Evolutionary conservation across 768 basidiomycete species (phyloP).

Genomic region (Rhizopogon sp.): DNA sequence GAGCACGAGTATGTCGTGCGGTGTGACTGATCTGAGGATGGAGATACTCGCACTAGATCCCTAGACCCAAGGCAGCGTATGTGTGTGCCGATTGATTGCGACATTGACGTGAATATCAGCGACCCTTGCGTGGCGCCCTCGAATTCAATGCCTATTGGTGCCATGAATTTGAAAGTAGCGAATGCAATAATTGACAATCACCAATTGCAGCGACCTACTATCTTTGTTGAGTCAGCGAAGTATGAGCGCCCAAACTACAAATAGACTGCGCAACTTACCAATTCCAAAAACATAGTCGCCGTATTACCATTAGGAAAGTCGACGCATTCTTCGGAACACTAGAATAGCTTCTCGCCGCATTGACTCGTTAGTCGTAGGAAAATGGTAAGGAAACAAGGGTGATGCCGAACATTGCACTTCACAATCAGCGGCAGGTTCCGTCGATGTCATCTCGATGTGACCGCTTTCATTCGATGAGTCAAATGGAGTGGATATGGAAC

Average conservation of each 20-base stretch:
- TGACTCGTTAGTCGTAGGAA: constrained; percentile 6
- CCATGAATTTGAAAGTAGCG: neutral
- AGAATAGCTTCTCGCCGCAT: constrained; percentile 7
- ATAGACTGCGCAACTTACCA: constrained; percentile 19
- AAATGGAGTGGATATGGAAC: constrained; percentile 1
- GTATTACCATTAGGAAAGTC: constrained; percentile 1
- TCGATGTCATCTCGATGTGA: neutral
- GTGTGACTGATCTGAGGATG: constrained; percentile 28
- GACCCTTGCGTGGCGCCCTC: neutral
- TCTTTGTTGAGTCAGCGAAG: constrained; percentile 9
- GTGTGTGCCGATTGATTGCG: neutral
- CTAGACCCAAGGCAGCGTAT: neutral
- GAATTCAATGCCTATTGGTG: neutral
- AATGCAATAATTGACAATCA: neutral
- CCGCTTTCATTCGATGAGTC: neutral
- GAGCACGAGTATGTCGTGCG: constrained; percentile 30
- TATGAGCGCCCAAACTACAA: constrained; percentile 15
- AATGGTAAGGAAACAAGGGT: constrained; percentile 1
- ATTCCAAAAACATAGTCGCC: constrained; percentile 6
- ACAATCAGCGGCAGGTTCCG: constrained; percentile 7
- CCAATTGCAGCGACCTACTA: constrained; percentile 1
- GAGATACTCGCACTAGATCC: constrained; percentile 12
- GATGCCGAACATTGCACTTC: constrained; percentile 8
- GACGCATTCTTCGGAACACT: constrained; percentile 3
- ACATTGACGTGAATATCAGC: neutral